Evolutionary conservation across 176 grass and related monocot species (phyloP), one percentile per base, ranked within the genome.

Genomic region (Zea luxurians): DNA sequence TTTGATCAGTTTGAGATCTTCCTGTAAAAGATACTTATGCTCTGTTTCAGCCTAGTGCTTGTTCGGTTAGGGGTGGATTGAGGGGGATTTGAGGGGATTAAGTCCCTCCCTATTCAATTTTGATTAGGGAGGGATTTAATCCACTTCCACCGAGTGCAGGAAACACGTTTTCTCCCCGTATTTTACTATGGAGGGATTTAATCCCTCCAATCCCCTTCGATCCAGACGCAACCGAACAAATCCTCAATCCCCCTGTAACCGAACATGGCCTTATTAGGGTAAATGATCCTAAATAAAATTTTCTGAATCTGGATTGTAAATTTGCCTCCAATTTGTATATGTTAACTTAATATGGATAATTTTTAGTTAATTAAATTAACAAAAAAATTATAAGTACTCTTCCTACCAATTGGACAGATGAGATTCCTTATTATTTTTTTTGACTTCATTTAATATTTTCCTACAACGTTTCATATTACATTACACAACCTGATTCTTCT

Each of bases 401-500:
- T 37, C 64, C 41, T 81, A 27, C n/a, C 54, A 58, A 58, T 58
- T 58, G 54, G n/a, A 20, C 73, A 78, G 64, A 41, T 59, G 38
- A 13, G 84, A 72, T 5, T 3, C 17, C 53, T 65, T 64, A 59
- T 61, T 61, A 61, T 61, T 61, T 78, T 74, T 71, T 79, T 10
- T 0, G 2, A 42, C 15, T 43, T 72, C 7, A 48, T 3, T 36
- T 80, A n/a, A 40, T 44, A 76, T 74, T 81, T 80, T 66, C 58
- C 53, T 82, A 70, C 47, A 41, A 49, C 74, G 16, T 67, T 71
- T 69, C 43, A 27, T 78, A 61, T 82, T 58, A 37, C 55, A 71
- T 74, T 68, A 34, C 49, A 77, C 82, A 62, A 46, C 34, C 11
- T 73, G 42, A 81, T 64, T 77, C 10, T n/a, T 79, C 58, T 65